A percentile compares a stretch with the other conserved stretches of the same genome.
Evolutionary conservation across 2,329 filamentous ascomycete genomes (phyloP).

Genomic region (Botrytis elliptica): DNA sequence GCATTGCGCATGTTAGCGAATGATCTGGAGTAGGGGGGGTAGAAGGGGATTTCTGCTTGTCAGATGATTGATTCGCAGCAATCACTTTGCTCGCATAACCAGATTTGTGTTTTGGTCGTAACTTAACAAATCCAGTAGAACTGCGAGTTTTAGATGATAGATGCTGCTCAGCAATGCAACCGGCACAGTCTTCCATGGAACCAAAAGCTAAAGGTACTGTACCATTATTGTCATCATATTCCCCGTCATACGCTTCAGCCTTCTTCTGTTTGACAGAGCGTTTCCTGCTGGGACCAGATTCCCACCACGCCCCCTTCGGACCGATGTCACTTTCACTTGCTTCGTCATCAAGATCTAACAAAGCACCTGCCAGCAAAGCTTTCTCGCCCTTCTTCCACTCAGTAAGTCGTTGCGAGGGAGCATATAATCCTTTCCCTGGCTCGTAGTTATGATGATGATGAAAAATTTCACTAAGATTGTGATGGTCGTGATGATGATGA

Average conservation of each 20-base stretch:
- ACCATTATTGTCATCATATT: conserved; percentile 63
- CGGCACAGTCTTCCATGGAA: conserved; percentile 24
- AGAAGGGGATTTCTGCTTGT: conserved; percentile 7
- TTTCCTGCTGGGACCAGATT: conserved; percentile 46
- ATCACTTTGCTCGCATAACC: conserved; percentile 22
- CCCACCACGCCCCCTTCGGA: conserved; percentile 74
- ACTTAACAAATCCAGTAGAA: conserved; percentile 13
- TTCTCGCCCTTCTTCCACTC: conserved; percentile 71
- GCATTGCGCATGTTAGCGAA: conserved; percentile 41
- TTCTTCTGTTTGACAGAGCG: conserved; percentile 43
- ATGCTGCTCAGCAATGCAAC: conserved; percentile 26
- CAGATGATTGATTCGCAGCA: conserved; percentile 16
- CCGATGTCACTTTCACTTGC: conserved; percentile 47
- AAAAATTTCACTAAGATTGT: conserved; percentile 34
- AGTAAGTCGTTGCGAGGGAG: conserved; percentile 59
- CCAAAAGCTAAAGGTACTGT: conserved; percentile 37
- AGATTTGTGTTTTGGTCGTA: conserved; percentile 20
- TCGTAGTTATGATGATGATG: conserved; percentile 36
- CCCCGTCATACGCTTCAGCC: conserved; percentile 64
- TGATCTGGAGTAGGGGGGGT: conserved; percentile 26
- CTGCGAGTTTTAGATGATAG: background rate
- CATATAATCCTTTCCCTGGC: conserved; percentile 56
- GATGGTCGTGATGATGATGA: conserved; percentile 36
- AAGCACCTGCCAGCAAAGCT: conserved; percentile 55
- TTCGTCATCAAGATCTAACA: conserved; percentile 58